Base-by-base conservation (phyloP, 352 stramenopile species). In the Aphanomyces astaci region DNA sequence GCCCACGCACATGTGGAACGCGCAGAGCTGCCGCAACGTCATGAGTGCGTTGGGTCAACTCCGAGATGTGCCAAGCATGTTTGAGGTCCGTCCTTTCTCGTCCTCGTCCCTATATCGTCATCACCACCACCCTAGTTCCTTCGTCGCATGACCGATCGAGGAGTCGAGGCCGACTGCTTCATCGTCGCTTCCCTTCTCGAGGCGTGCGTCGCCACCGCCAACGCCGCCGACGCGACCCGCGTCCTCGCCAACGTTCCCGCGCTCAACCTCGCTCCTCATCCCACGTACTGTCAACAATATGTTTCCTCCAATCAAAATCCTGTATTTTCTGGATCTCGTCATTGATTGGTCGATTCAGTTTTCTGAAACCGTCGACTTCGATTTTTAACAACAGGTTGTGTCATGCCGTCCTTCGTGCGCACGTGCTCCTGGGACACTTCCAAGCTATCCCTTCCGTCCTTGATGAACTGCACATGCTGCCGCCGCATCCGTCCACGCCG, bases 11-110 rank as follows among this genome's bases (percentile, higher is more conserved):
- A 28, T 27, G 27, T 68, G 62, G 62, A 68, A 40, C 7, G 27
- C 48, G 2, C 49, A 68, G 24, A 28, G 62, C 39, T 68, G 62
- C 33, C 39, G 49, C 24, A 68, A 68, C 62, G 62, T 68, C 22
- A 51, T 68, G 31, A 51, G 43, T 60, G 40, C 62, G 2, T 52
- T 68, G 19, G 22, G 43, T 28, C 49, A 30, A 45, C 46, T 68
- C 3, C 49, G 27, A 5, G 39, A 51, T 11, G 49, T 68, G 24
- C 13, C 28, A 19, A n/a, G 30, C 10, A 40, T 68, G 7, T 68
- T 68, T 25, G 62, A 68, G 15, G 62, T 68, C 43, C 25, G 11
- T 30, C 13, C 4, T 19, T 22, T 39, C 15, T 19, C 48, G 4
- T 63, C n/a, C 22, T 63, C 3, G 19, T 11, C 15, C 15, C 13